phyloP scores from a whole-genome alignment of 768 basidiomycete genomes.

The Agaricus subrufescens region DNA sequence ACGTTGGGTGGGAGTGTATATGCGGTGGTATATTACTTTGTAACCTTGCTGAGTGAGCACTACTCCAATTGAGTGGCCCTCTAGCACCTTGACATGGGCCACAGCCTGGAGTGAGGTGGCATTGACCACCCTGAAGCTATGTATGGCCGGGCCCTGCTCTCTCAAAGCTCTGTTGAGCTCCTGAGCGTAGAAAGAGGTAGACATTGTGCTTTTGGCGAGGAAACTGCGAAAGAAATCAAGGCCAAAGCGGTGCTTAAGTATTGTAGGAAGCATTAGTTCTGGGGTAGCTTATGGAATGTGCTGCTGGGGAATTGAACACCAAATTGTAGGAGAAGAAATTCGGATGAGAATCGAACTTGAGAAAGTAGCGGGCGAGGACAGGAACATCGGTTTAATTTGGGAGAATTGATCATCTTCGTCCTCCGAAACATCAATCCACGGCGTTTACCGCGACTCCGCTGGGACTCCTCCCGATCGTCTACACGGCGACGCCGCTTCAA shows the following conservation, averaged over 20 bases:
- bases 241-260: conserved; percentile 6
- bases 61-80: conserved; percentile 44
- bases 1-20: neutral
- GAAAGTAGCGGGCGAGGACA: neutral
- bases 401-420: conserved; percentile 2
- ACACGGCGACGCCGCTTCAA: neutral
- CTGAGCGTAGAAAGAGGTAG: conserved; percentile 33
- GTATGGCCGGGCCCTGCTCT: conserved; percentile 57
- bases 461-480: neutral
- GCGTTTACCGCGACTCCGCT: conserved; percentile 5
- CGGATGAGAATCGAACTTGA: conserved; percentile 6
- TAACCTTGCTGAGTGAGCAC: conserved; percentile 52
- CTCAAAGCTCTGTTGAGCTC: conserved; percentile 52
- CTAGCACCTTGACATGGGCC: conserved; percentile 52
- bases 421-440: conserved; percentile 4
- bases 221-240: neutral
- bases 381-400: conserved; percentile 11
- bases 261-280: neutral
- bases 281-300: neutral
- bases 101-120: conserved; percentile 42
- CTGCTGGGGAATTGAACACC: conserved; percentile 4
- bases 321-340: neutral
- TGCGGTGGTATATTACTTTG: conserved; percentile 31
- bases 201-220: conserved; percentile 4
- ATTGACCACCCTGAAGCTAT: conserved; percentile 36